Evolutionary conservation across 2,329 filamentous ascomycete genomes (phyloP), one percentile per base, ranked within the genome.

Genomic region (Stachybotrys echinatus): DNA sequence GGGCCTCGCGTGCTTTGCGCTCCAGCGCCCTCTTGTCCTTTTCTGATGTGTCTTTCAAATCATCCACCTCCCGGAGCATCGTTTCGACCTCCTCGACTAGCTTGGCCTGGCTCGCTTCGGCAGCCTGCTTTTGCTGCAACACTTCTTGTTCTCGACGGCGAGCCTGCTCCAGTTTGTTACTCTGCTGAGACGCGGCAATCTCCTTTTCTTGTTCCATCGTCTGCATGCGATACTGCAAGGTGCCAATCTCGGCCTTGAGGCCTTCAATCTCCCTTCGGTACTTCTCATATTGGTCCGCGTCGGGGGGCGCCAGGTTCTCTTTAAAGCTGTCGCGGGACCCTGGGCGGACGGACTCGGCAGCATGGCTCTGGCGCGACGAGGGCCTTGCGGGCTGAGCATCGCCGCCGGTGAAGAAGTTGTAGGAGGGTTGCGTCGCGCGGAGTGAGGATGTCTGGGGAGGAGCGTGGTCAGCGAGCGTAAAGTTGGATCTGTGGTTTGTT

Each of bases 121-220:
- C 82, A 0, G 73, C 71, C 53, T 85, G 80, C 42, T 79, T 78
- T 42, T 75, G 75, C 60, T 89, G 86, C 61, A 88, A 91, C 62
- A 96, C 92, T 8, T 89, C 85, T 60, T 96, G 91, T n/a, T 89
- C 87, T 54, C 87, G 88, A 45, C 85, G 78, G 56, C 89, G 85
- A 2, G 86, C 78, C 50, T 95, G 90, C 54, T 92, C 84, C 20
- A 96, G 68, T 61, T 96, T 92, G 59, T 89, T 88, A 56, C 90
- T 87, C 58, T 94, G 88, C 54, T 89, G 85, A 17, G 96, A 76
- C 10, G 83, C 78, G 45, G 84, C 75, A 60, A 96, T 80, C 51
- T 95, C 90, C 58, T 88, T 86, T 62, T 97, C 92, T 58, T 96
- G 89, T 60, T 92, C 92, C 48, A 89, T 74, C 18, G 88, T 92